A percentile compares a stretch with the other conserved stretches of the same genome.
phyloP scores from a whole-genome alignment of 306 rosid species.

The Urtica urens region DNA sequence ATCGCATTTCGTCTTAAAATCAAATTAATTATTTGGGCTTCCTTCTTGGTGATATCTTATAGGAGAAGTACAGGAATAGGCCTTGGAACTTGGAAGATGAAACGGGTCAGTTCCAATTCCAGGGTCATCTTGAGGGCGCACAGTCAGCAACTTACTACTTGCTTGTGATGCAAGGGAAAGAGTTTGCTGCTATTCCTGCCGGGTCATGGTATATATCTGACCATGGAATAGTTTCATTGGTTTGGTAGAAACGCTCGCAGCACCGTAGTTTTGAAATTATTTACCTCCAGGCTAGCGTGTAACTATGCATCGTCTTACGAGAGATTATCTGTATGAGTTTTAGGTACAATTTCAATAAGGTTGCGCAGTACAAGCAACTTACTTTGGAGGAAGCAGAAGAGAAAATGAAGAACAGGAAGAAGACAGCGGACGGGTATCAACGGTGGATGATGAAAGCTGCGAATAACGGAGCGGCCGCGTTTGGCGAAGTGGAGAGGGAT shows the following conservation, averaged over 20 bases:
- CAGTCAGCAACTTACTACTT: conserved; percentile 88
- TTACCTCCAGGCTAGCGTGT: no score
- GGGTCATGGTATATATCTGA: conserved; percentile 69
- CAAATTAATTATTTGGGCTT: no score
- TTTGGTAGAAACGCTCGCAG: background rate
- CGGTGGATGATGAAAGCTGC: conserved; percentile 99
- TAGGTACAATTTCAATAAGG: conserved; percentile 96
- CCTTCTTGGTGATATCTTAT: background rate
- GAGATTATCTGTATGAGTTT: conserved; percentile 13
- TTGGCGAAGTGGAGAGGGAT: conserved; percentile 70
- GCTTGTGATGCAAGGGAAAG: conserved; percentile 74
- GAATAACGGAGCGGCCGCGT: conserved; percentile 70
- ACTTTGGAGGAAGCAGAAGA: conserved; percentile 98
- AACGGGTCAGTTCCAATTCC: conserved; percentile 77
- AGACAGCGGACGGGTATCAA: conserved; percentile 96
- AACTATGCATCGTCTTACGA: background rate
- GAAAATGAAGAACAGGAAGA: conserved; percentile 87
- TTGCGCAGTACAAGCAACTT: conserved; percentile 86
- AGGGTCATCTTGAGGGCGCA: conserved; percentile 91
- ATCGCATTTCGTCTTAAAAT: no score
- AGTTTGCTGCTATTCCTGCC: conserved; percentile 90
- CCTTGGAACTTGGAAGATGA: conserved; percentile 99
- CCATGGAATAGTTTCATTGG: conserved; percentile 1
- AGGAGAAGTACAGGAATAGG: conserved; percentile 92
- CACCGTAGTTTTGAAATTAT: background rate